phyloP scores from a whole-genome alignment of 129 eudicot species.

The Pseudognaphalium luteoalbum region DNA sequence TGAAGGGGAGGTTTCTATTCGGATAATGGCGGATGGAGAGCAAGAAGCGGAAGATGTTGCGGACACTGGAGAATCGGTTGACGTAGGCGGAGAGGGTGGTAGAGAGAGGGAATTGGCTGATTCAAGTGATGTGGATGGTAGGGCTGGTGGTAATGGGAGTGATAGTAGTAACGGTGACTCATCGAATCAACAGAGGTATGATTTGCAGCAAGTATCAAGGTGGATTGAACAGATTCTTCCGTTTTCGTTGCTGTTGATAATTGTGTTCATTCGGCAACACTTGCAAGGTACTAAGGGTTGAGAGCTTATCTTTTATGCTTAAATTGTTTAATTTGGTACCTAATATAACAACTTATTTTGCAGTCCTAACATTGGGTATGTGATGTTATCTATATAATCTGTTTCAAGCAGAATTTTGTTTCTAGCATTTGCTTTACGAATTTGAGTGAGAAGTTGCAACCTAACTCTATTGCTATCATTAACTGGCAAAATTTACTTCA shows the following conservation, averaged over 20 bases:
- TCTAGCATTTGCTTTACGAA: no score
- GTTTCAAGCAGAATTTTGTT: no score
- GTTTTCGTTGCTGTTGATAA: conserved; percentile 61
- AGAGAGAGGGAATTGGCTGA: conserved; percentile 34
- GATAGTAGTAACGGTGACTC: conserved; percentile 12
- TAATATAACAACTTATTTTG: neutral
- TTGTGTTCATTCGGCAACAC: conserved; percentile 77
- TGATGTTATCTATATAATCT: no score
- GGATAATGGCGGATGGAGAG: conserved; percentile 58
- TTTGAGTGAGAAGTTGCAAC: neutral
- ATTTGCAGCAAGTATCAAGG: conserved; percentile 62
- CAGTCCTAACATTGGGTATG: no score
- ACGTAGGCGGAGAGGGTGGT: conserved; percentile 15
- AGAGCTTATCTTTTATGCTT: neutral
- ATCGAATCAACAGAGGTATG: conserved; percentile 50
- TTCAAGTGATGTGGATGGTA: conserved; percentile 35
- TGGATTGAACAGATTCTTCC: conserved; percentile 84
- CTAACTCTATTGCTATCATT: neutral
- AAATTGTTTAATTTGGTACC: neutral
- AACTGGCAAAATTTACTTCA: neutral
- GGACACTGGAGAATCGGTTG: conserved; percentile 25
- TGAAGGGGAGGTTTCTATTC: conserved; percentile 67
- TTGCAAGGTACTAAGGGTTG: conserved; percentile 54
- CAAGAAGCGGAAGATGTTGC: conserved; percentile 33
- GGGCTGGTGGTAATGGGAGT: conserved; percentile 21